phyloP scores from a whole-genome alignment of 345 rosid species.

The Erysimum cheiranthoides region DNA sequence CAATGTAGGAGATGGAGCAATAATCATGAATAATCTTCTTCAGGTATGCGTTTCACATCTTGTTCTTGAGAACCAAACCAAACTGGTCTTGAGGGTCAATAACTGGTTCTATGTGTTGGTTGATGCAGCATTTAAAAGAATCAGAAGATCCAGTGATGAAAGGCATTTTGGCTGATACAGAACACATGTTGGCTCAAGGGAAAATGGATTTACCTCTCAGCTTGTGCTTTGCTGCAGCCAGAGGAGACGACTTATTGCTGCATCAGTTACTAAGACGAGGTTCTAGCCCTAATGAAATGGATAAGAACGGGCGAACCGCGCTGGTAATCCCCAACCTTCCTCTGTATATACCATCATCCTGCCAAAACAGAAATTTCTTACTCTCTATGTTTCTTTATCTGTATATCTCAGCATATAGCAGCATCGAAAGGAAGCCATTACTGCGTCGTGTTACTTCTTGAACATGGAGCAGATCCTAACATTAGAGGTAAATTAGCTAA shows the following conservation, averaged over 20 bases:
- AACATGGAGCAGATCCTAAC: slow-evolving; percentile 81
- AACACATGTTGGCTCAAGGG: slow-evolving; percentile 78
- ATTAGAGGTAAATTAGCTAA: slow-evolving; percentile 53
- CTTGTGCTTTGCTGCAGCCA: slow-evolving; percentile 76
- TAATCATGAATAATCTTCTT: slow-evolving; percentile 88
- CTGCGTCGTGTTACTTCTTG: slow-evolving; percentile 70
- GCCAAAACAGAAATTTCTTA: background rate
- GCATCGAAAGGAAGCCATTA: slow-evolving; percentile 74
- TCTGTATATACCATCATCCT: background rate
- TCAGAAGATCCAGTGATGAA: slow-evolving; percentile 61
- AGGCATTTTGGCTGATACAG: slow-evolving; percentile 64
- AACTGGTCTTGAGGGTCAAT: background rate
- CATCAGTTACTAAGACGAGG: slow-evolving; percentile 76
- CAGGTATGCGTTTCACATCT: slow-evolving; percentile 53
- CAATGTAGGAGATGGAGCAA: slow-evolving; percentile 89
- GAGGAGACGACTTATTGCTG: slow-evolving; percentile 81
- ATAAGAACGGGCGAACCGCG: slow-evolving; percentile 66
- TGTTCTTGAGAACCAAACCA: slow-evolving; percentile 13
- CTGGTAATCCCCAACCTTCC: slow-evolving; percentile 49
- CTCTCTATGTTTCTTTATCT: slow-evolving; percentile 19
- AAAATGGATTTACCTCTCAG: slow-evolving; percentile 84
- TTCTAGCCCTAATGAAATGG: slow-evolving; percentile 69
- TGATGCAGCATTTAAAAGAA: slow-evolving; percentile 76
- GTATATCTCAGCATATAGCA: slow-evolving; percentile 72
- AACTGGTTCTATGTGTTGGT: background rate